Conservation (phyloP, 129 eudicot species). For the Flaveria robusta region DNA sequence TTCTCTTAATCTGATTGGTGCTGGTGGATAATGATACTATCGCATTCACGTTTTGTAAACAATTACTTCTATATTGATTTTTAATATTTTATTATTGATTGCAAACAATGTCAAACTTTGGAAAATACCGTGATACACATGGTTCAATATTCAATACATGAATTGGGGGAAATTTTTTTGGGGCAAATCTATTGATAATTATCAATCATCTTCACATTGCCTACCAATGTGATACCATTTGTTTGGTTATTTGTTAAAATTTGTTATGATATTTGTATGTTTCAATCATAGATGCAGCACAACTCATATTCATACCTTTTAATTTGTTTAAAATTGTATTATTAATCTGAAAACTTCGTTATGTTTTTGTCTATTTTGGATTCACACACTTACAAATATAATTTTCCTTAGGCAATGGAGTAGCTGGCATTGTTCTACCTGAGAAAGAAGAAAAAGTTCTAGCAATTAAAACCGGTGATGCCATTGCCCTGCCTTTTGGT, state of each 20-base stretch:
- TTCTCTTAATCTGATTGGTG: too few species aligned
- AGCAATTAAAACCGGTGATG: constrained; percentile 73
- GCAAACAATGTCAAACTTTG: constrained; percentile 11
- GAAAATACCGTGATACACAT: neutral
- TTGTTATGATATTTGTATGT: neutral
- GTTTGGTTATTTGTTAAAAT: neutral
- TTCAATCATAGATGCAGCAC: constrained; percentile 2
- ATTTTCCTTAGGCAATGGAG: constrained; percentile 55
- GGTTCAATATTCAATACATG: neutral
- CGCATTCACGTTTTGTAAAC: neutral
- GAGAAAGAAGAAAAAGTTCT: constrained; percentile 86
- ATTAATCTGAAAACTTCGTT: neutral
- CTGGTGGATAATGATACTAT: neutral
- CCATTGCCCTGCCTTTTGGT: constrained; percentile 85
- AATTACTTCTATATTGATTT: neutral
- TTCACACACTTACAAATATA: neutral
- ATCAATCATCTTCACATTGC: neutral
- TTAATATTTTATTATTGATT: neutral
- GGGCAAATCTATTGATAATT: neutral
- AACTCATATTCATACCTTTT: neutral
- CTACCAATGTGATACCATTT: too few species aligned
- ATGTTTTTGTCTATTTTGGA: neutral
- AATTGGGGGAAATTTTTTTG: neutral
- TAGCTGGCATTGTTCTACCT: constrained; percentile 81
- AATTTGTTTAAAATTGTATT: neutral